Evolutionary conservation across 495 filamentous ascomycete genomes (phyloP).

Genomic region (Xylaria longipes): DNA sequence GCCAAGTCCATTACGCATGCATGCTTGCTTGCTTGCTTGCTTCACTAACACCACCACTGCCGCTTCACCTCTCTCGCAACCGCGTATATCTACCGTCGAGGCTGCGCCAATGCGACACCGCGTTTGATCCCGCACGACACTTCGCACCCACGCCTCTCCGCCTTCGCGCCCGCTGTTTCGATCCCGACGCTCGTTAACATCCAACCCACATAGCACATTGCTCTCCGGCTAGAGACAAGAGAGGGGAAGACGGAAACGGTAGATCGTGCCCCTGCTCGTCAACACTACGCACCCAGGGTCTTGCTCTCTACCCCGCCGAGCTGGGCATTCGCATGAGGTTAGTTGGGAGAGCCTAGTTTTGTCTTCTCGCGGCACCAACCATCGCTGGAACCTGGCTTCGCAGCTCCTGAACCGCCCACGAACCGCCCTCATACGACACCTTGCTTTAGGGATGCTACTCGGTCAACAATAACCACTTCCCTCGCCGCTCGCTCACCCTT

Average conservation of each 20-base stretch:
- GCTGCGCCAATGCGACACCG: constrained; percentile 1
- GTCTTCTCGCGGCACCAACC: neutral
- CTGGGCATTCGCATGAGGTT: neutral
- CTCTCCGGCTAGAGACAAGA: neutral
- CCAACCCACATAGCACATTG: neutral
- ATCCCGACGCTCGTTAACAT: constrained; percentile 20
- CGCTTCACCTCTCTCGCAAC: constrained; percentile 7
- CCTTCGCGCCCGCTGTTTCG: neutral
- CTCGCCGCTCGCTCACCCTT: constrained; percentile 26
- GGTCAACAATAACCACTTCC: constrained; percentile 26
- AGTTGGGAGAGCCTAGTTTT: neutral
- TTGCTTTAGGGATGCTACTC: constrained; percentile 37
- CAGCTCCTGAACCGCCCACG: neutral
- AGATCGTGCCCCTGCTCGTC: neutral
- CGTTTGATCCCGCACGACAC: neutral
- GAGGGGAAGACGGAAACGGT: neutral
- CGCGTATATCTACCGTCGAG: constrained; percentile 6
- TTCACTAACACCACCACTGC: constrained; percentile 3
- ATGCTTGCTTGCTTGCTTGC: neutral
- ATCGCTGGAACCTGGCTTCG: neutral
- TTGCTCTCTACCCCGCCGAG: neutral
- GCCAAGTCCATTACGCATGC: constrained; percentile 23
- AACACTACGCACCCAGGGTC: neutral
- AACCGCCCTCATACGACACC: neutral
- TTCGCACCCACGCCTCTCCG: neutral